Base-by-base conservation (phyloP, 2,329 filamentous ascomycete species). In the Pseudogymnoascus sp. region DNA sequence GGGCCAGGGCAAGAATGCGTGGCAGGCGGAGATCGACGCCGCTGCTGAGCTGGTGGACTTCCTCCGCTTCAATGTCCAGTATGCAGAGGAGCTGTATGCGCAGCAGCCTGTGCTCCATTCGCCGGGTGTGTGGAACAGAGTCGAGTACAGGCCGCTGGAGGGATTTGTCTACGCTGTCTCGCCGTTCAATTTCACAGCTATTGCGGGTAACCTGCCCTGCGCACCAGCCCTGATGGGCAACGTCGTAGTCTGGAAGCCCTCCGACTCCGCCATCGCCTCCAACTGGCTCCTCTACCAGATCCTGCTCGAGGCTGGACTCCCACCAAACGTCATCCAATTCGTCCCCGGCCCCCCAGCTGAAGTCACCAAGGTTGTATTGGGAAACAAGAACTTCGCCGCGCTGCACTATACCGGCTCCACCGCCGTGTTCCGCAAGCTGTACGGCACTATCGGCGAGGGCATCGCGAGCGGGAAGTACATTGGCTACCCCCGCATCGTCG, bases 21-120 rank as follows among this genome's bases (percentile, higher is more conserved):
- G 92, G 92, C 93, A 99, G 78, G 93, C 95, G n/a, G 93, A 99
- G 82, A 97, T 97, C 68, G 93, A 97, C 76, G 84, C 93, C 40
- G 93, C 93, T 17, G 93, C 93, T 8, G 95, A 99, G 81, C 78
- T 96, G 70, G 88, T 86, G 70, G 93, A 99, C 75, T 97, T 97
- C 78, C 80, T 97, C 74, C 86, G 92, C 73, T 96, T 97, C 81
- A 95, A 95, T 73, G 93, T 97, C 62, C 87, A 93, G 75, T 97
- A 95, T 73, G 93, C 93, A 28, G 88, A 96, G 78, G 90, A 97
- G 74, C 80, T 96, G 63, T 96, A 97, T 75, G 84, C 85, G 38
- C 87, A 91, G 74, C 95, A 99, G 77, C 93, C 93, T 13, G 83
- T 82, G 61, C 91, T 95, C 79, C 87, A 97, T 78, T 82, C 90